These are phyloP conservation scores for Wallacemonas sp. DNA, from an alignment of 208 protist genomes.

Conservation along the genomic window DNA sequence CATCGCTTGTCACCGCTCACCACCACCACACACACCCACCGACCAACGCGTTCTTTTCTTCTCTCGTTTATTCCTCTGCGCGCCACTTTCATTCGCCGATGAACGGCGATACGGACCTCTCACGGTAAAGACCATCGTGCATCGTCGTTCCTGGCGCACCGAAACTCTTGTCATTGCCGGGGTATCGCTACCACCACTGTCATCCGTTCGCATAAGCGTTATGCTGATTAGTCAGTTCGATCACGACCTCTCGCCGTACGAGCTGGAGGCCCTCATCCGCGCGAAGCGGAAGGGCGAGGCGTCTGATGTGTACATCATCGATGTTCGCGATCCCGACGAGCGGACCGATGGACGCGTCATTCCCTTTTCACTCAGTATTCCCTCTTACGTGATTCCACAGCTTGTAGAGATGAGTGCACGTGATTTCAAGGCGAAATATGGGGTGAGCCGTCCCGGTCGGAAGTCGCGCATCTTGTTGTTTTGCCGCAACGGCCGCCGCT, in stretches of 20 bases:
- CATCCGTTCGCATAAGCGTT: background rate
- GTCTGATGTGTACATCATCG: conserved; percentile 45
- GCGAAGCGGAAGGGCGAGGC: conserved; percentile 34
- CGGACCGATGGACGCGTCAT: conserved; percentile 37
- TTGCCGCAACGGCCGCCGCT: conserved; percentile 35
- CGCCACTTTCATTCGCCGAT: no score
- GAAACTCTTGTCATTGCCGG: no score
- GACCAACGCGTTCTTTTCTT: background rate
- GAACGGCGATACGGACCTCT: no score
- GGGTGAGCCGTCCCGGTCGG: conserved; percentile 40
- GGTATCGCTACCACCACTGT: no score
- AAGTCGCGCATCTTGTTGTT: conserved; percentile 58
- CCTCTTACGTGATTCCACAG: background rate
- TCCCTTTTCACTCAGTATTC: conserved; percentile 49
- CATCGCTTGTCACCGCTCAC: no score
- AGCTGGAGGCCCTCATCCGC: conserved; percentile 58
- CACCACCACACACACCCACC: no score
- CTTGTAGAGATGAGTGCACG: conserved; percentile 47
- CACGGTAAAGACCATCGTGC: no score
- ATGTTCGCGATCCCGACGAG: conserved; percentile 63
- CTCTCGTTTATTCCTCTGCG: background rate
- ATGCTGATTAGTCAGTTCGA: conserved; percentile 19
- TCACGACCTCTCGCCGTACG: conserved; percentile 33
- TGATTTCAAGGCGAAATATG: conserved; percentile 54
- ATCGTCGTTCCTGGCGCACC: no score